Evolutionary conservation across 108 stramenopile genomes (phyloP).

Genomic region (Skeletonema costatum): DNA sequence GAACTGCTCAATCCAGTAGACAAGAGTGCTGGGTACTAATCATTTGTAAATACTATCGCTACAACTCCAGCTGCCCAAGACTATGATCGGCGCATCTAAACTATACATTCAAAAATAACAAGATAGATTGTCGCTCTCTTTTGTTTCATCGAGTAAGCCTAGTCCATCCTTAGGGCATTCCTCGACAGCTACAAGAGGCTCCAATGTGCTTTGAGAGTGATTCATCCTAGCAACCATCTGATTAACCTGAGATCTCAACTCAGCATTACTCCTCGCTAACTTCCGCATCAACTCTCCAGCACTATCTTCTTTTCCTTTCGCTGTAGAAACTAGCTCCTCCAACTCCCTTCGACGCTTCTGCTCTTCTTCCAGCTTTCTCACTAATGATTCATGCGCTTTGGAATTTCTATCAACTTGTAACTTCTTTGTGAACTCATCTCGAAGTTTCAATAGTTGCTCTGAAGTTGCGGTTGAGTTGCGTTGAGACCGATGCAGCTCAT

Average conservation of each 20-base stretch:
- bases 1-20: slow-evolving; percentile 46
- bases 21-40: slow-evolving; percentile 47
- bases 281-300: slow-evolving; percentile 9
- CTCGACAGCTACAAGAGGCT: no score
- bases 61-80: background rate
- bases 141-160: background rate
- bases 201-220: background rate
- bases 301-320: background rate
- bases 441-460: slow-evolving; percentile 29
- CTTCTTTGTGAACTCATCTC: slow-evolving; percentile 19
- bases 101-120: background rate
- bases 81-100: no score
- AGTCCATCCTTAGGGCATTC: background rate
- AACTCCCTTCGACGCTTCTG: background rate
- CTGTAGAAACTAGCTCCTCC: slow-evolving; percentile 1
- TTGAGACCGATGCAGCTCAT: slow-evolving; percentile 28
- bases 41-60: background rate
- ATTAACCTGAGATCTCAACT: slow-evolving; percentile 18
- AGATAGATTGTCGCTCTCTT: background rate
- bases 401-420: background rate
- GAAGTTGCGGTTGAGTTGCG: slow-evolving; percentile 31
- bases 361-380: slow-evolving; percentile 9
- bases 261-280: slow-evolving; percentile 15
- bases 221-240: slow-evolving; percentile 16
- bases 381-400: background rate